phyloP scores from a whole-genome alignment of 2,329 filamentous ascomycete genomes.

The Calonectria pseudoreteaudii region DNA sequence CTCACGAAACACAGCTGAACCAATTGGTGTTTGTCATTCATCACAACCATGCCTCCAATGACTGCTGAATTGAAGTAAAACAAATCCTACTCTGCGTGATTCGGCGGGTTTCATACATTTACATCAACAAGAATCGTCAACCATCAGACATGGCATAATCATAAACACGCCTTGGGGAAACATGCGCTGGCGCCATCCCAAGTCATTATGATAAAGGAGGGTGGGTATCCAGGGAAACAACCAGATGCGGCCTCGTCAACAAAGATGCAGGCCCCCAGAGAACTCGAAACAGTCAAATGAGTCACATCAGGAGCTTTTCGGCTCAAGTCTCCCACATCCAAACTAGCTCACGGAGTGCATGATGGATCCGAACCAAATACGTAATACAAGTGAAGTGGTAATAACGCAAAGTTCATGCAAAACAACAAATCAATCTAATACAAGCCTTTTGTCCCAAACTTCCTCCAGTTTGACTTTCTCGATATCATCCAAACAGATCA shows the following conservation, averaged over 20 bases:
- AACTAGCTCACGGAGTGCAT: not conserved
- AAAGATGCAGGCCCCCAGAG: not conserved
- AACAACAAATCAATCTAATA: not conserved
- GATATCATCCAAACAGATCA: not conserved
- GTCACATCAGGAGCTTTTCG: not conserved
- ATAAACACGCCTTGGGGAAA: not conserved
- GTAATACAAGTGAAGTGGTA: not conserved
- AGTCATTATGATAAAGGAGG: not conserved
- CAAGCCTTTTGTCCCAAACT: not conserved
- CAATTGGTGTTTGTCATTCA: not conserved
- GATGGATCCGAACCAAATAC: not conserved
- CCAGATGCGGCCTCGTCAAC: not conserved
- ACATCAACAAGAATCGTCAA: not conserved
- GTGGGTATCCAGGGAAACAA: not conserved
- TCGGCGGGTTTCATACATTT: not conserved
- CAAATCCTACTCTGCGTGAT: not conserved
- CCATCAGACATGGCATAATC: not conserved
- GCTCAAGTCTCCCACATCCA: not conserved
- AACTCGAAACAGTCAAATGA: not conserved
- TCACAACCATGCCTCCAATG: not conserved
- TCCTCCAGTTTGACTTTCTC: not conserved
- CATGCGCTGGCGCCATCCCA: not conserved
- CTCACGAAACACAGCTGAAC: not conserved
- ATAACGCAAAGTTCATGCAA: not conserved
- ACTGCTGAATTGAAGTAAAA: not conserved